Evolutionary conservation across 148 eudicot genomes (phyloP), one percentile per base, ranked within the genome.

Genomic region (Selenicereus undatus): DNA sequence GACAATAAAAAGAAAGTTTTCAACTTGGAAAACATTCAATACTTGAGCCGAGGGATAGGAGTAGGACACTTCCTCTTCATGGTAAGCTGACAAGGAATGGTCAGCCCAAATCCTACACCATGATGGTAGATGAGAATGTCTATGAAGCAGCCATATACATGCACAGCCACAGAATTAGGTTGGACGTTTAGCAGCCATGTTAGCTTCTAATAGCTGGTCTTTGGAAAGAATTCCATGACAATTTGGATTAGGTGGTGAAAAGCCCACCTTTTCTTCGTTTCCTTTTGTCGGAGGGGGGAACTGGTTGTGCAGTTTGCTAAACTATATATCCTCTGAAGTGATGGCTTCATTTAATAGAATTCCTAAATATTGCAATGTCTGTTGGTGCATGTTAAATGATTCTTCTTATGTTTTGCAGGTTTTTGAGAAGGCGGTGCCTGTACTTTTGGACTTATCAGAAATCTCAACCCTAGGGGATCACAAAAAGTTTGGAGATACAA

Each of bases 401-500:
- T 48, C 22, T 43, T 58, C 7, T 66, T 21, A 69, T 62, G 22
- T 81, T 78, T 27, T 77, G 85, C 83, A 95, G 98, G 98, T 93
- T 26, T 86, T 89, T 78, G 98, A 95, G 81, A 92, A 90, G 81
- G 97, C 89, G 58, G 93, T 92, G 76, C 95, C 99, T 80, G 90
- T 90, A 71, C 87, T 96, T 7, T 83, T 91, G 72, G 99, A 96
- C 82, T 93, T 96, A 27, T 92, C 98, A 64, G 99, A 96, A 78
- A 88, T 94, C 74, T 87, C 95, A 66, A 85, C 86, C 35, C 89
- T 96, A 12, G 99, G 98, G 43, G 98, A 96, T 71, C 92, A 91
- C 88, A 94, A 92, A 86, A 92, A 91, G 77, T 94, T 96, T 32
- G 99, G 99, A 56, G 99, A 96, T 84, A 85, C 97, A 74, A 94